phyloP scores from a whole-genome alignment of 1,139 yeast genomes.

The Geotrichum histeridarum region DNA sequence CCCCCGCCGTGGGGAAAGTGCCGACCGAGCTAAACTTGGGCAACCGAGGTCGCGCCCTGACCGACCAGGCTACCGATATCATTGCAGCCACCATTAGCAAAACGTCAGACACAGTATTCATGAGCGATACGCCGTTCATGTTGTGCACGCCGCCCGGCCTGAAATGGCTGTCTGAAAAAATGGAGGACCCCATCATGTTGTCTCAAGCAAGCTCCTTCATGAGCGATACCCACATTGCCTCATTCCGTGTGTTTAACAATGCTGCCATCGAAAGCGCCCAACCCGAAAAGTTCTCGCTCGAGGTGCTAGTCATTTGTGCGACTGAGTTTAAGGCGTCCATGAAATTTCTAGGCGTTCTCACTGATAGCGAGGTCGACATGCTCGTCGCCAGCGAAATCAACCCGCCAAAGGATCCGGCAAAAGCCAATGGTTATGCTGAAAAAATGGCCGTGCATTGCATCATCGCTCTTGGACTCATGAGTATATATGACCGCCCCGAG shows the following conservation, averaged over 20 bases:
- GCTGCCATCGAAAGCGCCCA: not conserved
- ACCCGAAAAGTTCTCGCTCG: not conserved
- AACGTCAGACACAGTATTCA: constrained; percentile 16
- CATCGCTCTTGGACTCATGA: constrained; percentile 20
- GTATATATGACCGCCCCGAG: not conserved
- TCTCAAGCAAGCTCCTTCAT: constrained; percentile 34
- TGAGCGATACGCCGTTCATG: constrained; percentile 36
- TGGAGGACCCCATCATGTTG: constrained; percentile 32
- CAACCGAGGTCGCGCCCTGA: not conserved
- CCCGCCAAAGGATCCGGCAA: not conserved
- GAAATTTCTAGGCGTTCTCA: constrained; percentile 14
- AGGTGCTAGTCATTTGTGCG: not conserved
- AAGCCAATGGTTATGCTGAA: constrained; percentile 27
- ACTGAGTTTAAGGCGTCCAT: not conserved
- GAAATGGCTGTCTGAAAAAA: constrained; percentile 39
- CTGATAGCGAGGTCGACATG: constrained; percentile 23
- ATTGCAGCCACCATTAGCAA: constrained; percentile 6
- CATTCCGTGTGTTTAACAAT: constrained; percentile 6
- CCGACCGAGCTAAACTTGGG: not conserved
- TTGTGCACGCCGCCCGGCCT: constrained; percentile 42
- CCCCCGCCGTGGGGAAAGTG: not conserved
- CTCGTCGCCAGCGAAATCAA: constrained; percentile 23
- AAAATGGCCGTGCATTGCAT: constrained; percentile 25
- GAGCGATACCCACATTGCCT: constrained; percentile 14
- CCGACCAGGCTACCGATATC: not conserved